Conservation (phyloP, 257 asterid genomes). For the Solanum medicagineum region DNA sequence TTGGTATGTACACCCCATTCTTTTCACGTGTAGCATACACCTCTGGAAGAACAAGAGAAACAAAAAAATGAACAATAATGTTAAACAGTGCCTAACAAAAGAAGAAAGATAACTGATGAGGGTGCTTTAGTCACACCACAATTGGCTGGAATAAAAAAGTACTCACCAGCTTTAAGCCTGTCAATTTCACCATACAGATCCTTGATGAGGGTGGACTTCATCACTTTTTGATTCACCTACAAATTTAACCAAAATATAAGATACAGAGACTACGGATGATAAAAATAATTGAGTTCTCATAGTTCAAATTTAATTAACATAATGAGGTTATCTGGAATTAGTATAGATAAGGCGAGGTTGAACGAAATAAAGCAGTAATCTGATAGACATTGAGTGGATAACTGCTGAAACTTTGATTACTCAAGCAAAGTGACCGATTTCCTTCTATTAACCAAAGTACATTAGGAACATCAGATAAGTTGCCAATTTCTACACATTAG, state of each 20-base stretch:
- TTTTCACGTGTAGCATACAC: neutral
- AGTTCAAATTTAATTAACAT: neutral
- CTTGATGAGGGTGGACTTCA: neutral
- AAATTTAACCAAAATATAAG: neutral
- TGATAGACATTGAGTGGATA: neutral
- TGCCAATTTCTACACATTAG: neutral
- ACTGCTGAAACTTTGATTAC: neutral
- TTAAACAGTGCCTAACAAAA: neutral
- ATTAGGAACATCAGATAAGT: neutral
- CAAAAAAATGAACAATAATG: neutral
- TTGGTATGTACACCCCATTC: neutral
- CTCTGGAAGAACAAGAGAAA: neutral
- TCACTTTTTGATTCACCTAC: slow-evolving; percentile 85
- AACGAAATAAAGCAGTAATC: neutral
- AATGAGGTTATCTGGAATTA: neutral
- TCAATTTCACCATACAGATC: neutral
- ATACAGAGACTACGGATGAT: neutral
- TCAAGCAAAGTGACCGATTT: neutral
- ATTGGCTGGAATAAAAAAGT: neutral
- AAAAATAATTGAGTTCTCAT: neutral
- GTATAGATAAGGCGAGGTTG: neutral
- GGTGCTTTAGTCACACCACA: neutral
- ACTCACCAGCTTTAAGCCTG: neutral
- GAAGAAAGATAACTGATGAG: neutral
- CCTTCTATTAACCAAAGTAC: neutral